A percentile compares a stretch with the other conserved stretches of the same genome.
Conservation (phyloP, 345 rosid species). For the Populus pruinosa region DNA sequence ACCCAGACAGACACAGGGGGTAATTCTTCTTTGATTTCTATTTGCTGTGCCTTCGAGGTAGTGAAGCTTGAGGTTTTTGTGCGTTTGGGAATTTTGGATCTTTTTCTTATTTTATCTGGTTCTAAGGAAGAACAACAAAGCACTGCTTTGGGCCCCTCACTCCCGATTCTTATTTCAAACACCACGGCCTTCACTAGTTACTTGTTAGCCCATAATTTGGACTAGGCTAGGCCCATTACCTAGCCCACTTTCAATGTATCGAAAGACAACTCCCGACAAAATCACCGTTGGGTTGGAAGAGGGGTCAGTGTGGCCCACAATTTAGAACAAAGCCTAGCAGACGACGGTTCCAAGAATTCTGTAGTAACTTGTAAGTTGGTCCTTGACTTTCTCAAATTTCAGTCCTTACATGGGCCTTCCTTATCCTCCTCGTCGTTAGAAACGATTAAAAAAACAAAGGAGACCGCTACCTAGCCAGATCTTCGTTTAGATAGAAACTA, state of each 20-base stretch:
- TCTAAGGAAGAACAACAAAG: background rate
- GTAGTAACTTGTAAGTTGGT: too few relatives aligned
- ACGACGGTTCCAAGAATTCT: too few relatives aligned
- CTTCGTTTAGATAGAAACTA: too few relatives aligned
- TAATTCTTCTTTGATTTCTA: background rate
- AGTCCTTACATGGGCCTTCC: too few relatives aligned
- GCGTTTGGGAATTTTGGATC: background rate
- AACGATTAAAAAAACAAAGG: background rate
- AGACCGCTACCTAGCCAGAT: background rate
- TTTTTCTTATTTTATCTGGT: background rate
- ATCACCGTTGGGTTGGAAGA: too few relatives aligned
- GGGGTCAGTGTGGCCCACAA: too few relatives aligned
- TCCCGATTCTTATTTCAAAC: background rate
- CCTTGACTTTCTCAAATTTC: too few relatives aligned
- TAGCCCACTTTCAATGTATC: too few relatives aligned
- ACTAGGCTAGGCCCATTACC: background rate
- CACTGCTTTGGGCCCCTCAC: background rate
- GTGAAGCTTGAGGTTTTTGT: constrained; percentile 8
- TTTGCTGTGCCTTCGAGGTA: background rate
- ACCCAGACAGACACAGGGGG: background rate
- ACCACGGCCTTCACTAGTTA: background rate
- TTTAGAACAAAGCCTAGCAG: too few relatives aligned
- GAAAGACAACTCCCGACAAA: too few relatives aligned
- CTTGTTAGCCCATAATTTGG: background rate
- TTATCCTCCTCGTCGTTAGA: too few relatives aligned